Conservation (phyloP, 2,329 filamentous ascomycete species). For the Magnaporthiopsis poae region DNA sequence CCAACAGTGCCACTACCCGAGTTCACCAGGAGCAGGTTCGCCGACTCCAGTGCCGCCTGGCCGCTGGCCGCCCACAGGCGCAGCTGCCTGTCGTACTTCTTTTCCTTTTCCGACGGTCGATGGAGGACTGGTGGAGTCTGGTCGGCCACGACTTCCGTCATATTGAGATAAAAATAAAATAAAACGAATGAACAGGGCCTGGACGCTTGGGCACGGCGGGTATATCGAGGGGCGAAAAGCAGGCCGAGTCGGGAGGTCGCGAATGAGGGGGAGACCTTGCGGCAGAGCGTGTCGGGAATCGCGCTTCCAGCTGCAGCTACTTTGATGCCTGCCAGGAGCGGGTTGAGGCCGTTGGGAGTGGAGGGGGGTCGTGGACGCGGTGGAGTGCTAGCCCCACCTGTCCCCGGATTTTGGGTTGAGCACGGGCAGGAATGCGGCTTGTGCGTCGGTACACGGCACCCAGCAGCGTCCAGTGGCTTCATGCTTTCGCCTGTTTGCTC, state of each 20-base stretch:
- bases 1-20: conserved; percentile 78
- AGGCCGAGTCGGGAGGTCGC: too few species aligned
- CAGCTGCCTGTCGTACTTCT: conserved; percentile 89
- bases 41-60: conserved; percentile 79
- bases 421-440: too few species aligned
- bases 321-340: neutral
- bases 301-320: neutral
- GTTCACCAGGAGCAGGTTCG: conserved; percentile 85
- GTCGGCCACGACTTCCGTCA: conserved; percentile 35
- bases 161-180: conserved; percentile 14
- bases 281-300: too few species aligned
- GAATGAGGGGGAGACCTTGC: too few species aligned
- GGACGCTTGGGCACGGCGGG: too few species aligned
- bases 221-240: too few species aligned
- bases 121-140: conserved; percentile 40
- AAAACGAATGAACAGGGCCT: neutral
- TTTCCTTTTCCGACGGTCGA: conserved; percentile 51
- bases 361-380: too few species aligned
- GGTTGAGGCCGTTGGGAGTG: neutral
- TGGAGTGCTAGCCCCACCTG: too few species aligned
- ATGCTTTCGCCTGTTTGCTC: too few species aligned
- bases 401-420: too few species aligned
- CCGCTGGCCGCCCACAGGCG: conserved; percentile 90
- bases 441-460: too few species aligned
- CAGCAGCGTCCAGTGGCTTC: too few species aligned